Percentiles rank a stretch among this genome's conserved stretches.
These are phyloP conservation scores for Danielia oregonensis DNA, from an alignment of 805 yeast species.

Conservation along the genomic window DNA sequence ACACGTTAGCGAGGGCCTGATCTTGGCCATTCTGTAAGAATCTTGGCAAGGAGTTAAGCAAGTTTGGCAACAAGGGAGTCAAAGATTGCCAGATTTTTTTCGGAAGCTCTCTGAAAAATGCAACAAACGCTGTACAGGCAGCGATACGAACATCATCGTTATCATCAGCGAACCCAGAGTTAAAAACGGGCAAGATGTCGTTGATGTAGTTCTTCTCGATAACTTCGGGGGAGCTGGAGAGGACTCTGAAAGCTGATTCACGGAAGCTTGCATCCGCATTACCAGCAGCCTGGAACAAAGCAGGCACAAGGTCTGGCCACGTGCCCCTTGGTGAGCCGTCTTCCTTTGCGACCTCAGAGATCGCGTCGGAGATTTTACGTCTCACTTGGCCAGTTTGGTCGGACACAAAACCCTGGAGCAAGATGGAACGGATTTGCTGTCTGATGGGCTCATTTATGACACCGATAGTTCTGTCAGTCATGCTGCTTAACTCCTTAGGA, in stretches of 20 bases:
- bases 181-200: conserved; percentile 65
- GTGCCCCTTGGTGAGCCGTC: conserved; percentile 49
- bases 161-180: conserved; percentile 74
- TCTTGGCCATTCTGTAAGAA: conserved; percentile 77
- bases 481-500: conserved; percentile 62
- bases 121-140: conserved; percentile 88
- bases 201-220: conserved; percentile 56
- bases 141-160: conserved; percentile 85
- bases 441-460: conserved; percentile 56
- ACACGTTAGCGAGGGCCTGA: conserved; percentile 76
- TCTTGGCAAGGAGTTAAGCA: conserved; percentile 84
- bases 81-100: conserved; percentile 73
- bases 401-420: conserved; percentile 69
- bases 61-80: conserved; percentile 74
- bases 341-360: conserved; percentile 82
- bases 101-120: conserved; percentile 80
- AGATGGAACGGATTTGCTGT: conserved; percentile 56
- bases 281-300: conserved; percentile 64
- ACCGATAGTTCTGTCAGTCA: conserved; percentile 77
- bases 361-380: conserved; percentile 90
- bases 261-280: conserved; percentile 61
- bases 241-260: conserved; percentile 88
- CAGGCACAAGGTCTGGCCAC: conserved; percentile 80
- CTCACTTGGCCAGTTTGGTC: conserved; percentile 74
- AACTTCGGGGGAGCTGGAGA: conserved; percentile 78